A percentile compares a stretch with the other conserved stretches of the same genome.
phyloP scores from a whole-genome alignment of 1,284 basidiomycete species.

The Paramarasmius palmivorus region DNA sequence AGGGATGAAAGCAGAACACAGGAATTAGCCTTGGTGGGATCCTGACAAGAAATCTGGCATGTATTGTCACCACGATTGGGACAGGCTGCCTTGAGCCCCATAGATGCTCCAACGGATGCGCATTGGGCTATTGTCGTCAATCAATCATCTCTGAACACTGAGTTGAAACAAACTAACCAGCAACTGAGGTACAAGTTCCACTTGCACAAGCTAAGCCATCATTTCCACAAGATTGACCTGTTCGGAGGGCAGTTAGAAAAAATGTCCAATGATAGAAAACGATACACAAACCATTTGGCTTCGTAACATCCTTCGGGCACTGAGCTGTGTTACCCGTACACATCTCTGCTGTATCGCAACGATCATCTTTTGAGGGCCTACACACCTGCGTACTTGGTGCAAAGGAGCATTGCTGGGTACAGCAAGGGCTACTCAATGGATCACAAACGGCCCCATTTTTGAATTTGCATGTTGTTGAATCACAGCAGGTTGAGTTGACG shows the following conservation, averaged over 20 bases:
- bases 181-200: slow-evolving; percentile 82
- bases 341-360: slow-evolving; percentile 76
- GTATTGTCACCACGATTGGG: slow-evolving; percentile 57
- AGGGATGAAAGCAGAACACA: slow-evolving; percentile 79
- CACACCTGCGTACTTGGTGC: slow-evolving; percentile 71
- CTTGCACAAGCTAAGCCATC: slow-evolving; percentile 75
- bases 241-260: not conserved
- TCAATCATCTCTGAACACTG: slow-evolving; percentile 13
- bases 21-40: slow-evolving; percentile 60
- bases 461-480: slow-evolving; percentile 81
- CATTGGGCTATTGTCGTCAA: slow-evolving; percentile 65
- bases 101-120: slow-evolving; percentile 67
- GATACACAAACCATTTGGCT: slow-evolving; percentile 50
- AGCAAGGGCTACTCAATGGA: slow-evolving; percentile 78
- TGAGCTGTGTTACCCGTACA: slow-evolving; percentile 76
- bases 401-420: slow-evolving; percentile 71
- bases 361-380: slow-evolving; percentile 64
- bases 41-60: slow-evolving; percentile 84
- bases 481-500: slow-evolving; percentile 69
- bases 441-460: slow-evolving; percentile 75
- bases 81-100: slow-evolving; percentile 72
- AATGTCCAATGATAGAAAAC: not conserved
- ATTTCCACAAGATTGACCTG: slow-evolving; percentile 62
- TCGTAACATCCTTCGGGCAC: slow-evolving; percentile 73
- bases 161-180: slow-evolving; percentile 45